Percentiles rank a stretch among this genome's conserved stretches.
Evolutionary conservation across 2,329 filamentous ascomycete genomes (phyloP).

Genomic region (Hymenoscyphus infarciens): DNA sequence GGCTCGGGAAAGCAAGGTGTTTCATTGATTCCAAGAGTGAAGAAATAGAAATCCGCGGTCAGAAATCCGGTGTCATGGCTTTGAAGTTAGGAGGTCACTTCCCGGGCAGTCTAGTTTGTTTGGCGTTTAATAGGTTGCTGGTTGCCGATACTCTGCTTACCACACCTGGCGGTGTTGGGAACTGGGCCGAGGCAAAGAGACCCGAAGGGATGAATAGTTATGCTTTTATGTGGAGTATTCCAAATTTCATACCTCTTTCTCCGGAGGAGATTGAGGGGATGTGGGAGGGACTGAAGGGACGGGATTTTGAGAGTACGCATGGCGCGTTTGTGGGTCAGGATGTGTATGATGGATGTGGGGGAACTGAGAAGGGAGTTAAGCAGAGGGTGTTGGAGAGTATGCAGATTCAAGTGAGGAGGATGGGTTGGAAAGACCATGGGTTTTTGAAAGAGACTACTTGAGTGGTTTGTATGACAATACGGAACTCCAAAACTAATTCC

Average conservation of each 20-base stretch:
- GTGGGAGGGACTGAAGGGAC: conserved; percentile 62
- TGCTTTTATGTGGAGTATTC: conserved; percentile 74
- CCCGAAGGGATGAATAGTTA: conserved; percentile 52
- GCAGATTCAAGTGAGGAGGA: conserved; percentile 60
- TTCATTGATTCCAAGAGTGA: conserved; percentile 43
- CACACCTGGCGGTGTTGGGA: conserved; percentile 55
- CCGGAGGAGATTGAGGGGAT: conserved; percentile 62
- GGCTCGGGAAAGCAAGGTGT: conserved; percentile 39
- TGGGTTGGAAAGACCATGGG: conserved; percentile 30
- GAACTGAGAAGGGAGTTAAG: conserved; percentile 46
- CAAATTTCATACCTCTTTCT: conserved; percentile 69
- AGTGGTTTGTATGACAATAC: neutral
- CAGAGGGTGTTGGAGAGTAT: conserved; percentile 68
- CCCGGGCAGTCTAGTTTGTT: conserved; percentile 66
- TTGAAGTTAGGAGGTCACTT: conserved; percentile 79
- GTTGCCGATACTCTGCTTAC: conserved; percentile 75
- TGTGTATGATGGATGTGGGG: conserved; percentile 46
- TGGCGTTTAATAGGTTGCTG: conserved; percentile 60
- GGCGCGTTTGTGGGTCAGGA: conserved; percentile 64
- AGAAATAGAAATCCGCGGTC: conserved; percentile 39
- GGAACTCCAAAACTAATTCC: neutral
- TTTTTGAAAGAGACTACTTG: conserved; percentile 26
- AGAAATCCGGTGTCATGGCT: conserved; percentile 50
- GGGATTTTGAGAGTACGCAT: conserved; percentile 63
- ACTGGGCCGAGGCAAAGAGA: conserved; percentile 45